Evolutionary conservation across 2,329 filamentous ascomycete genomes (phyloP), one percentile per base, ranked within the genome.

Genomic region (Trichoderma oligosporum): DNA sequence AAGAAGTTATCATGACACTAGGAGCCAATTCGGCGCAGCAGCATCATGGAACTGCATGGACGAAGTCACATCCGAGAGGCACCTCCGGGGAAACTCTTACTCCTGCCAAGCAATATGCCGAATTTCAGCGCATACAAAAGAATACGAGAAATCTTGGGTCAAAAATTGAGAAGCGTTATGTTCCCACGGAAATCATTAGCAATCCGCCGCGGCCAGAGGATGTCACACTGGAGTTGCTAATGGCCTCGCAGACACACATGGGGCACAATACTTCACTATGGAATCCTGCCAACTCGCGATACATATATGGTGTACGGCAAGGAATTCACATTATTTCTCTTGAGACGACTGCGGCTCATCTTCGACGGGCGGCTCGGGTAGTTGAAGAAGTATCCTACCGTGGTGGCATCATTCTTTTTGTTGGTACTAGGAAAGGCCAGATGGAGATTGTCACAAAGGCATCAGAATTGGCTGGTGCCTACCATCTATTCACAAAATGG

Each of bases 281-380:
- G 94, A 96, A 99, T 74, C 92, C 94, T 9, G 86, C 85, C 52
- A 99, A 97, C 76, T 87, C 91, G 62, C 84, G 89, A 64, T 97
- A 97, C 76, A 97, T 99, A 70, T 92, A 89, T 71, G 94, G 94
- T 65, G 83, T 96, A 61, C 82, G 94, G 42, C 83, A 94, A 64
- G 91, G 88, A 14, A 86, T 96, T 60, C 93, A 97, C 75, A 91
- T 99, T 70, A 96, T 99, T 72, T 88, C 87, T 8, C 85, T 97
- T 3, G 94, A 99, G 70, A 82, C 85, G 60, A 97, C 89, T 29
- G 91, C 91, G 12, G 87, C 91, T 14, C 87, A 97, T 73, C 82
- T 99, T 56, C 86, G 93, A n/a, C 86, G 94, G 49, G 92, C 94
- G 4, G 91, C 91, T n/a, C 89, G 92, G 65, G 85, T 99, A 4